Percentiles rank a stretch among this genome's conserved stretches.
phyloP scores from a whole-genome alignment of 768 basidiomycete species.

The Leccinum uliginosum region DNA sequence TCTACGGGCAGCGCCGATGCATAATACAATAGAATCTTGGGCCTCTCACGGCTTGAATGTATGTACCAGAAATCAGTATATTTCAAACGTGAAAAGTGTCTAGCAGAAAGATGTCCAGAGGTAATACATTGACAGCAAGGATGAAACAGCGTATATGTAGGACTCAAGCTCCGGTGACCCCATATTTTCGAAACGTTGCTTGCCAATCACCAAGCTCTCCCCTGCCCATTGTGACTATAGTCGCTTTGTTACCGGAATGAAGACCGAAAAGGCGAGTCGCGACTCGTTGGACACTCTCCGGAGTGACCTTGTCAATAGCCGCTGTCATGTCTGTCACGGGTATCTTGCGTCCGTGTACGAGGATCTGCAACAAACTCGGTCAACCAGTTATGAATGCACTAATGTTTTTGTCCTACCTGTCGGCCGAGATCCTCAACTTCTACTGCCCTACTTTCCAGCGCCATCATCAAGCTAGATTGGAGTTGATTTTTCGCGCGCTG shows the following conservation, averaged over 20 bases:
- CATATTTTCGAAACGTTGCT: conserved; percentile 64
- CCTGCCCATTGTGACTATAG: conserved; percentile 80
- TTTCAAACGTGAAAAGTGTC: background rate
- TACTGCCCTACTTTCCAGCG: conserved; percentile 79
- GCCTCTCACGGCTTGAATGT: background rate
- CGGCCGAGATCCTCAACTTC: conserved; percentile 89
- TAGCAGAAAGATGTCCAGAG: background rate
- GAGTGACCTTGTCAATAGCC: conserved; percentile 73
- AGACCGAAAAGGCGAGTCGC: conserved; percentile 73
- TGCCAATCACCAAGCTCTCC: conserved; percentile 71
- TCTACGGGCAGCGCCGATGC: too few species aligned
- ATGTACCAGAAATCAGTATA: background rate
- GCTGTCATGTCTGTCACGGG: conserved; percentile 88
- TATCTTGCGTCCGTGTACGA: conserved; percentile 83
- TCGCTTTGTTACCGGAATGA: conserved; percentile 58
- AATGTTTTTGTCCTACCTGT: conserved; percentile 49
- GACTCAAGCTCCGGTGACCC: conserved; percentile 40
- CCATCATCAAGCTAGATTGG: conserved; percentile 91
- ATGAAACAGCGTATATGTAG: background rate
- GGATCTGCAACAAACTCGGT: conserved; percentile 43
- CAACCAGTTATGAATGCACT: background rate
- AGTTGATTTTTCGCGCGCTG: conserved; percentile 92
- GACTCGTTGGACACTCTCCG: conserved; percentile 68
- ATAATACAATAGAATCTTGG: too few species aligned
- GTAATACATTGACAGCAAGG: background rate